Evolutionary conservation across 1,284 basidiomycete species (phyloP), one percentile per base, ranked within the genome.

Genomic region (Flammula alnicola): DNA sequence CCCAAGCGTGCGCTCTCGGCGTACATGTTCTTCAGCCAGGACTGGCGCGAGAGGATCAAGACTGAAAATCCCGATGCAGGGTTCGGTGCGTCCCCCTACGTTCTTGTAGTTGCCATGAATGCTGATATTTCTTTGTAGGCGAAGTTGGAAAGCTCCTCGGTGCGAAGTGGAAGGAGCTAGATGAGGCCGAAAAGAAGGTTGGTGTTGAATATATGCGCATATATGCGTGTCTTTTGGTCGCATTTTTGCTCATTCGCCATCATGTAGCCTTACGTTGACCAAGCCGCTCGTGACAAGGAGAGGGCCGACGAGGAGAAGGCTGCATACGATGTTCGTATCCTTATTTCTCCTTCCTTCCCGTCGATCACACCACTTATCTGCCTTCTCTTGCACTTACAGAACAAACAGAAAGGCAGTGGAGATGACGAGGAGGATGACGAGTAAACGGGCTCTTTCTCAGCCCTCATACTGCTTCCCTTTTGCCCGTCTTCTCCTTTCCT

Each of bases 21-120:
- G 47, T 98, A 97, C 79, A 97, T 98, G 95, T 95, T 95, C 88
- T 98, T 98, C 81, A 88, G 86, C 64, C 92, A 95, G 72, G 95
- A 95, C 74, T 91, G 91, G 88, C 84, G 95, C 67, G 91, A 96
- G 74, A 85, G 88, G 66, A 91, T 98, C 81, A 96, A 95, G 84
- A 66, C 81, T 49, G 95, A 96, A 77, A 97, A 98, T 79, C 93
- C 94, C 48, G 92, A 95, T 53, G 95, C 93, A 30, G 82, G 87
- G 52, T 98, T 98, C 67, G 95, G 95, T 88, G 55, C 49, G 84
- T 77, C 1, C 37, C 40, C 38, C 33, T 36, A 45, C 43, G 42
- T 39, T 50, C 23, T 41, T 10, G 23, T 25, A 19, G 16, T 23
- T 30, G 33, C 3, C 5, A 5, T 11, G 14, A 20, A 44, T 61